phyloP scores from a whole-genome alignment of 495 filamentous ascomycete genomes.

The Tetracladium setigerum region DNA sequence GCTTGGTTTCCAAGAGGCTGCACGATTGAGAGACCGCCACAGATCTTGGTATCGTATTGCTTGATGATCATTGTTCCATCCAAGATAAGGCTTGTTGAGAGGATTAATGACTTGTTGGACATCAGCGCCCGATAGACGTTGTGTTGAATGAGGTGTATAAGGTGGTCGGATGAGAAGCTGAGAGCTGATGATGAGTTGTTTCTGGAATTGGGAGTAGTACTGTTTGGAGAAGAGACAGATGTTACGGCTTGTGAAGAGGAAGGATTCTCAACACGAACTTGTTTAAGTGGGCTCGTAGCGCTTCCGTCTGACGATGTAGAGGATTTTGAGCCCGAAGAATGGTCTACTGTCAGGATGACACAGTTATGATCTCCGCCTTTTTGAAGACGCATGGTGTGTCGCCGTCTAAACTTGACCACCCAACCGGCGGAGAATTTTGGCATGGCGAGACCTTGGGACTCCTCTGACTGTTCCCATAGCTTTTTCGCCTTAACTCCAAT shows the following conservation, averaged over 20 bases:
- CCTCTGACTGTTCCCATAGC: slow-evolving; percentile 5
- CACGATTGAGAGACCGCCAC: slow-evolving; percentile 10
- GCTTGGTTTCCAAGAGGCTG: background rate
- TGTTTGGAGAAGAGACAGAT: background rate
- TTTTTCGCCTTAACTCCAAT: slow-evolving; percentile 3
- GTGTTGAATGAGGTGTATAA: slow-evolving; percentile 14
- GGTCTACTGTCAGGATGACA: background rate
- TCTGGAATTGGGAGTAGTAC: background rate
- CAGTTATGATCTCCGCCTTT: background rate
- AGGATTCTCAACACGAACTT: background rate
- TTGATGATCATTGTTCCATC: background rate
- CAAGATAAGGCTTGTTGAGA: background rate
- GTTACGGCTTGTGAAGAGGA: background rate
- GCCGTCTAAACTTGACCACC: slow-evolving; percentile 4
- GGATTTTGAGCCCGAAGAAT: background rate
- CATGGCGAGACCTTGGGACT: background rate
- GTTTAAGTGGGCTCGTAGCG: background rate
- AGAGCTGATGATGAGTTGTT: background rate
- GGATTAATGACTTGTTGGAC: slow-evolving; percentile 9
- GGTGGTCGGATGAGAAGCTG: slow-evolving; percentile 12
- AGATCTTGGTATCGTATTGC: slow-evolving; percentile 1
- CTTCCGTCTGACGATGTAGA: background rate
- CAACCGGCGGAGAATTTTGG: slow-evolving; percentile 11
- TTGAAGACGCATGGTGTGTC: slow-evolving; percentile 1
- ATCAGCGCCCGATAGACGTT: slow-evolving; percentile 11